A percentile compares a stretch with the other conserved stretches of the same genome.
phyloP scores from a whole-genome alignment of 2,329 filamentous ascomycete genomes.

The Hypomyces perniciosus region DNA sequence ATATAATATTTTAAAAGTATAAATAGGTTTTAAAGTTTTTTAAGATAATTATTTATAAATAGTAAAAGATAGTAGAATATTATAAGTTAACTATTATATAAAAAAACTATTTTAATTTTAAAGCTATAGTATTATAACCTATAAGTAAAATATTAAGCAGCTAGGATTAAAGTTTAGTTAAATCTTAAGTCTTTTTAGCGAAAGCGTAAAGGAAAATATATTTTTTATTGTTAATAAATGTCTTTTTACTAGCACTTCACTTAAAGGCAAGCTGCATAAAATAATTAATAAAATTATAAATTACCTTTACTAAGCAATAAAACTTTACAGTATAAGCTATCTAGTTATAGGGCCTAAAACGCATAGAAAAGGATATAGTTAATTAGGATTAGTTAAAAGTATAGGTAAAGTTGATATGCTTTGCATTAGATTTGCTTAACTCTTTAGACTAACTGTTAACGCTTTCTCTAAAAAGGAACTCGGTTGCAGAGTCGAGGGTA shows the following conservation, averaged over 20 bases:
- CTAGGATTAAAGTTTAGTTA: conserved; percentile 22
- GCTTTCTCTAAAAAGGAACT: conserved; percentile 58
- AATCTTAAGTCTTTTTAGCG: conserved; percentile 27
- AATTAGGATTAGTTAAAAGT: conserved; percentile 32
- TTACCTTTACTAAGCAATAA: conserved; percentile 54
- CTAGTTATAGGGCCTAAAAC: conserved; percentile 39
- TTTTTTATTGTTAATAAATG: conserved; percentile 9
- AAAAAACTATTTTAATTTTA: conserved; percentile 43
- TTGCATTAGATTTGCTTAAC: conserved; percentile 20
- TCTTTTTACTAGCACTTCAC: conserved; percentile 17
- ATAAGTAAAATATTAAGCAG: conserved; percentile 39
- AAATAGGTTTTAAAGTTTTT: conserved; percentile 49
- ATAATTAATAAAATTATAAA: conserved; percentile 64
- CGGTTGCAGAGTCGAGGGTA: conserved; percentile 43
- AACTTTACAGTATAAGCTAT: conserved; percentile 50
- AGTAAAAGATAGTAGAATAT: conserved; percentile 33
- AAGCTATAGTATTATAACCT: conserved; percentile 50
- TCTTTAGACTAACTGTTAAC: conserved; percentile 34
- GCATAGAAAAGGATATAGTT: conserved; percentile 47
- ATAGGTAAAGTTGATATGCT: conserved; percentile 25
- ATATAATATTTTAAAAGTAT: too few species aligned
- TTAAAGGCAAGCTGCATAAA: conserved; percentile 55
- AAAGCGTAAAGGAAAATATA: conserved; percentile 30
- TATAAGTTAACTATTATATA: too few species aligned
- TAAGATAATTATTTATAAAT: conserved; percentile 37